phyloP scores from a whole-genome alignment of 164 flowering plant species.

The Vitis cinerea region DNA sequence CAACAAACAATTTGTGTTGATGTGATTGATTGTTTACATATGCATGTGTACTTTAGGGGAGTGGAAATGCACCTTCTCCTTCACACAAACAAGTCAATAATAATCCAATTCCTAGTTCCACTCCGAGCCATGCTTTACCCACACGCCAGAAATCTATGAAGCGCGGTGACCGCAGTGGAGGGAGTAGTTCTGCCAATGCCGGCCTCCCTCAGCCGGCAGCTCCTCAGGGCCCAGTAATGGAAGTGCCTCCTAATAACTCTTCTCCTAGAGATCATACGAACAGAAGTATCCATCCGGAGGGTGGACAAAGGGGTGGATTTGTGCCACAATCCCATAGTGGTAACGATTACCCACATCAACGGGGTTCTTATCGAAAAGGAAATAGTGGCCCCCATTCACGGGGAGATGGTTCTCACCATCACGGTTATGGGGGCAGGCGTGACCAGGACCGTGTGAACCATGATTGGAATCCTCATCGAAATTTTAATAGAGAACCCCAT shows the following conservation, averaged over 20 bases:
- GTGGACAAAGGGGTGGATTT: slow-evolving; percentile 36
- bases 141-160: slow-evolving; percentile 30
- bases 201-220: slow-evolving; percentile 21
- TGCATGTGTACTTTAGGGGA: slow-evolving; percentile 14
- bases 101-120: slow-evolving; percentile 20
- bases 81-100: slow-evolving; percentile 23
- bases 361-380: slow-evolving; percentile 49
- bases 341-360: slow-evolving; percentile 50
- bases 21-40: background rate
- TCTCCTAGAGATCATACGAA: slow-evolving; percentile 44
- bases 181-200: slow-evolving; percentile 20
- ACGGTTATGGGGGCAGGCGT: slow-evolving; percentile 61
- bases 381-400: slow-evolving; percentile 50
- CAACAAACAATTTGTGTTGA: too few relatives aligned
- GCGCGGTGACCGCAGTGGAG: slow-evolving; percentile 29
- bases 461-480: slow-evolving; percentile 47
- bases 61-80: slow-evolving; percentile 15
- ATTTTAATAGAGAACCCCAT: slow-evolving; percentile 53
- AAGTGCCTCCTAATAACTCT: slow-evolving; percentile 28
- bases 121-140: slow-evolving; percentile 19
- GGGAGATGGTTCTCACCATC: slow-evolving; percentile 59
- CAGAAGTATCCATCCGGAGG: slow-evolving; percentile 27
- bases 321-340: slow-evolving; percentile 37
- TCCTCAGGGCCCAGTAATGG: slow-evolving; percentile 7
- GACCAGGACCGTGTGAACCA: slow-evolving; percentile 64